phyloP scores from a whole-genome alignment of 1,284 basidiomycete genomes.

The Cutaneotrichosporon curvatum region DNA sequence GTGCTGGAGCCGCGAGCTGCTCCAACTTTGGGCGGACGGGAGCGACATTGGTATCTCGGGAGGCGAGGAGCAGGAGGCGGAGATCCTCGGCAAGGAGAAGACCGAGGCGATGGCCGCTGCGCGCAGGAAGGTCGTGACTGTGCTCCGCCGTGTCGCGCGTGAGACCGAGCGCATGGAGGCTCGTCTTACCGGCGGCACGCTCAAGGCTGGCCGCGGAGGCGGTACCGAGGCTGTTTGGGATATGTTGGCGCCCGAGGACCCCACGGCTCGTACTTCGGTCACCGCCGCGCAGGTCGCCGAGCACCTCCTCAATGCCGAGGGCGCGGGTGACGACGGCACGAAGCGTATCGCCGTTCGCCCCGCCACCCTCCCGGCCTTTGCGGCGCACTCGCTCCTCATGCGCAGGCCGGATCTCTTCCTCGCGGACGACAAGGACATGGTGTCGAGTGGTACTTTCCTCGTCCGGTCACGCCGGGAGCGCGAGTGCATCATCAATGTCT shows the following conservation, averaged over 20 bases:
- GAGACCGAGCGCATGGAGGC: slow-evolving; percentile 37
- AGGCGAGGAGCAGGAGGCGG: neutral
- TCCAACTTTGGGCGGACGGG: slow-evolving; percentile 20
- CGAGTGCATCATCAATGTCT: slow-evolving; percentile 54
- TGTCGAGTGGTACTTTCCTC: slow-evolving; percentile 56
- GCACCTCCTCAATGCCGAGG: slow-evolving; percentile 19
- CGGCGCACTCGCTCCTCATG: slow-evolving; percentile 71
- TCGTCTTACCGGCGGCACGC: slow-evolving; percentile 17
- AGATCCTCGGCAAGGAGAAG: slow-evolving; percentile 4
- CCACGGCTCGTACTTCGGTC: slow-evolving; percentile 13
- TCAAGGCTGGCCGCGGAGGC: slow-evolving; percentile 18
- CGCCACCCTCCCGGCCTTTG: slow-evolving; percentile 49
- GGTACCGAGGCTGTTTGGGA: slow-evolving; percentile 34
- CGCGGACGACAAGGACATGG: slow-evolving; percentile 55
- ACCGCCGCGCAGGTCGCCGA: slow-evolving; percentile 31
- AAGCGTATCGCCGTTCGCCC: slow-evolving; percentile 15
- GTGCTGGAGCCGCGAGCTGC: slow-evolving; percentile 28
- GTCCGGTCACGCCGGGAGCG: slow-evolving; percentile 64
- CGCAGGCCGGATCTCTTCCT: slow-evolving; percentile 57
- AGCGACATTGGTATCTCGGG: slow-evolving; percentile 12
- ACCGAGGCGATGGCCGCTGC: slow-evolving; percentile 24
- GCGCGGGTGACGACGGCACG: neutral
- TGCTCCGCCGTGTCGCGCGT: slow-evolving; percentile 30
- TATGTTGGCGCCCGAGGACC: slow-evolving; percentile 14
- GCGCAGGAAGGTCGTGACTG: slow-evolving; percentile 29